Evolutionary conservation across 1,139 yeast genomes (phyloP).

Genomic region (Protomyces arabidopsidicola): DNA sequence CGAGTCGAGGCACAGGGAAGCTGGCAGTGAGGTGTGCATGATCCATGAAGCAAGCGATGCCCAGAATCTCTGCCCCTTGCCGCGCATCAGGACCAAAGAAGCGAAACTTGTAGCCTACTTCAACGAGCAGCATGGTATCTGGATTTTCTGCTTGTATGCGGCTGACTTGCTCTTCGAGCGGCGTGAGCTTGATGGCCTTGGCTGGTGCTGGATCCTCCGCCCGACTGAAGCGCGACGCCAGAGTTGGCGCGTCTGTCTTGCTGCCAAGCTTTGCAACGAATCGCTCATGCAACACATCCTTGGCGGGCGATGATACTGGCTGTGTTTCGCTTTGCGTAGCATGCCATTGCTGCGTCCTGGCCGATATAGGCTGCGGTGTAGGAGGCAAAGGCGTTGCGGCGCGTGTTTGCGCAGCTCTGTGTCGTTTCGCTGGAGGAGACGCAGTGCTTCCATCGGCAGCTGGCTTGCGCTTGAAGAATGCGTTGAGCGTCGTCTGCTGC

Average conservation of each 20-base stretch:
- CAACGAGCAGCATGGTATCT: constrained; percentile 71
- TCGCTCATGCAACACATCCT: background rate
- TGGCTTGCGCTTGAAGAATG: background rate
- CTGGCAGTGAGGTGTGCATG: constrained; percentile 76
- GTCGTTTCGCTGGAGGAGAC: background rate
- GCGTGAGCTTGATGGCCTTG: constrained; percentile 48
- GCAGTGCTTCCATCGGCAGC: background rate
- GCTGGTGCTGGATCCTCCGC: background rate
- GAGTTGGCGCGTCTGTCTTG: background rate
- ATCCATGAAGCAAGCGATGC: constrained; percentile 69
- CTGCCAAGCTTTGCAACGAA: constrained; percentile 16
- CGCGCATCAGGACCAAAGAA: constrained; percentile 81
- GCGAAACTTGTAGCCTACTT: constrained; percentile 87
- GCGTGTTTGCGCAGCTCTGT: background rate
- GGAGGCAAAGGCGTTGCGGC: background rate
- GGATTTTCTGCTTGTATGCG: constrained; percentile 55
- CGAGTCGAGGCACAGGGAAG: constrained; percentile 71
- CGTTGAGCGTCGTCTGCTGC: background rate
- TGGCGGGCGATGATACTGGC: constrained; percentile 7
- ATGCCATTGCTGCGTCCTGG: constrained; percentile 24
- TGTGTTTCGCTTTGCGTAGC: background rate
- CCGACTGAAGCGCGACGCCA: background rate
- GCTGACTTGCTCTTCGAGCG: constrained; percentile 71
- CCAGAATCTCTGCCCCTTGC: constrained; percentile 58
- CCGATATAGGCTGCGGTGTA: background rate